phyloP scores from a whole-genome alignment of 352 stramenopile species.

The Sclerospora graminicola region DNA sequence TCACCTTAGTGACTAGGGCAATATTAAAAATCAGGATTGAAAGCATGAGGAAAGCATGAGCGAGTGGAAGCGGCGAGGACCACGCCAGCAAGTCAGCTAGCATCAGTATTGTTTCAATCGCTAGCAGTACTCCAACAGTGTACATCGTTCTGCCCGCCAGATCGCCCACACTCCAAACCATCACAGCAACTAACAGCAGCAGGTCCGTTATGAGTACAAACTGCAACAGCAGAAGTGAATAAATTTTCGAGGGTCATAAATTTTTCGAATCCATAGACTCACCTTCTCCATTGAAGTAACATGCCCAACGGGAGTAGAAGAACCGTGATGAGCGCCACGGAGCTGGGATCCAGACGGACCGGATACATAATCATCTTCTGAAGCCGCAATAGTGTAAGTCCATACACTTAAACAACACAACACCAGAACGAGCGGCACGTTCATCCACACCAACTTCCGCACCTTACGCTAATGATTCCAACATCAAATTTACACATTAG shows the following conservation, averaged over 20 bases:
- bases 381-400: slow-evolving; percentile 14
- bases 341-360: slow-evolving; percentile 3
- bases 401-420: slow-evolving; percentile 32
- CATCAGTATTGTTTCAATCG: slow-evolving; percentile 32
- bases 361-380: slow-evolving; percentile 1
- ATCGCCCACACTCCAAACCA: slow-evolving; percentile 30
- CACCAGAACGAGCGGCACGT: slow-evolving; percentile 21
- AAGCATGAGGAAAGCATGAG: slow-evolving; percentile 28
- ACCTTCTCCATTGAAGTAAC: no score
- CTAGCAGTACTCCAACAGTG: slow-evolving; percentile 25
- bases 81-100: slow-evolving; percentile 25
- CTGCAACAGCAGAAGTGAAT: slow-evolving; percentile 9
- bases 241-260: not conserved
- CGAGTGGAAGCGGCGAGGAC: slow-evolving; percentile 22
- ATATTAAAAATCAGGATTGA: slow-evolving; percentile 18
- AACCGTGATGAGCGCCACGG: slow-evolving; percentile 7
- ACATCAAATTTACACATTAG: not conserved
- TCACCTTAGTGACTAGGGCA: slow-evolving; percentile 18
- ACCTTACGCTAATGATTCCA: slow-evolving; percentile 21
- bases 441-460: slow-evolving; percentile 24
- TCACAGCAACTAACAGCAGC: slow-evolving; percentile 29
- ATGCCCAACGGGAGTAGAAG: not conserved
- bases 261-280: no score
- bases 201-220: slow-evolving; percentile 40
- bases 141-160: slow-evolving; percentile 23